These are phyloP conservation scores for Kondoa subrosea DNA, from an alignment of 768 basidiomycete genomes.

Conservation along the genomic window DNA sequence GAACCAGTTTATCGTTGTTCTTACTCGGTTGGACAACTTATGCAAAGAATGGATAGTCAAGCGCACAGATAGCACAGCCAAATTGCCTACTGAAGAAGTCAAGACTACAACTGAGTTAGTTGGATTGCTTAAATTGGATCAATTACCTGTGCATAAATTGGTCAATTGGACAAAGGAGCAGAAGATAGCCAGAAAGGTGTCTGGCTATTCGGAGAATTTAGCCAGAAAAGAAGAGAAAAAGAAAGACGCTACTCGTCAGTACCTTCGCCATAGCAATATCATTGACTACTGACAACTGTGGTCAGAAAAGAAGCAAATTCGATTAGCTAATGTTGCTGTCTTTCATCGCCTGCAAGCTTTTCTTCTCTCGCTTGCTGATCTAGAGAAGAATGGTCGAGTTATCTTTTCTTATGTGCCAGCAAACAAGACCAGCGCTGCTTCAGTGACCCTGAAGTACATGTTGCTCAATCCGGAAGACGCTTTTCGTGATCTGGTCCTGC, in stretches of 20 bases:
- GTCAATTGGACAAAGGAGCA: slow-evolving; percentile 47
- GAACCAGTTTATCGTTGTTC: slow-evolving; percentile 55
- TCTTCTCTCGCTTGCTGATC: slow-evolving; percentile 53
- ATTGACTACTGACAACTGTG: not conserved
- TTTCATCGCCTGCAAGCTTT: slow-evolving; percentile 67
- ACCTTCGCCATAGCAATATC: not conserved
- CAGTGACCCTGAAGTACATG: slow-evolving; percentile 60
- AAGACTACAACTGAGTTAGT: slow-evolving; percentile 44
- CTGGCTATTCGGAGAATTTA: not conserved
- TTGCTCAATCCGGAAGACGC: slow-evolving; percentile 76
- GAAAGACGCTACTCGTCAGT: not conserved
- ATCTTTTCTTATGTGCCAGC: not conserved
- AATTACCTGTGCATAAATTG: slow-evolving; percentile 25
- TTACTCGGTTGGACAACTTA: slow-evolving; percentile 52
- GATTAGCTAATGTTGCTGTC: slow-evolving; percentile 44
- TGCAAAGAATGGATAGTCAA: slow-evolving; percentile 29
- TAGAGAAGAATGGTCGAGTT: slow-evolving; percentile 12
- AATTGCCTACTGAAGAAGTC: not conserved
- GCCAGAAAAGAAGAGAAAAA: slow-evolving; percentile 13
- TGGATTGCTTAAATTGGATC: slow-evolving; percentile 54
- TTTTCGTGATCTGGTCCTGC: slow-evolving; percentile 66
- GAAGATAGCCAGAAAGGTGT: slow-evolving; percentile 47
- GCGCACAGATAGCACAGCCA: slow-evolving; percentile 7
- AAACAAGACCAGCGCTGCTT: not conserved
- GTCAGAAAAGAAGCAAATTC: slow-evolving; percentile 11